Evolutionary conservation across 805 yeast species (phyloP).

Genomic region (Ascoidea rubescens): DNA sequence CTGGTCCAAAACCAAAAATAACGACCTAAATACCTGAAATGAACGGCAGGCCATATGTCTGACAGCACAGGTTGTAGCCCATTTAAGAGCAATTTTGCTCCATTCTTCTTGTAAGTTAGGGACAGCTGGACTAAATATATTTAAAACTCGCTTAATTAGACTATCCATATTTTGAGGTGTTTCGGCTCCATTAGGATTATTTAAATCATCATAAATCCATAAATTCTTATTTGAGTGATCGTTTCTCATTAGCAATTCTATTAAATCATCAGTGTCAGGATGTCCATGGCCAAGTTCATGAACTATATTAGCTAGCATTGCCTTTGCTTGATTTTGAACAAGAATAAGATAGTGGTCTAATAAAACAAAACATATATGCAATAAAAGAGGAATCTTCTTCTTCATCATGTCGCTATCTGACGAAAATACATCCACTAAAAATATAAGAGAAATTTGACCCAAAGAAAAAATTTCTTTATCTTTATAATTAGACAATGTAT

Average conservation of each 20-base stretch:
- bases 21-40: constrained; percentile 79
- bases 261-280: constrained; percentile 40
- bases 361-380: constrained; percentile 70
- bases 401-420: constrained; percentile 45
- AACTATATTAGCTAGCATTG: constrained; percentile 57
- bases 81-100: constrained; percentile 68
- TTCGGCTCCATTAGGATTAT: constrained; percentile 63
- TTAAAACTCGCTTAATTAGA: constrained; percentile 48
- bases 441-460: constrained; percentile 77
- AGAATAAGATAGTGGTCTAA: constrained; percentile 78
- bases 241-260: constrained; percentile 39
- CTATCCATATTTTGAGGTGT: constrained; percentile 80
- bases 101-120: constrained; percentile 61
- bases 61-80: constrained; percentile 98
- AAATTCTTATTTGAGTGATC: constrained; percentile 28
- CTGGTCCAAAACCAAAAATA: constrained; percentile 71
- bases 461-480: constrained; percentile 67
- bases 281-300: constrained; percentile 42
- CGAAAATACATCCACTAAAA: constrained; percentile 62
- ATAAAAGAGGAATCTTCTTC: constrained; percentile 49
- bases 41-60: constrained; percentile 95
- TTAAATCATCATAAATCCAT: constrained; percentile 84
- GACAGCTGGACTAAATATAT: constrained; percentile 33
- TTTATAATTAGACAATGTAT: constrained; percentile 32
- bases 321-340: constrained; percentile 76